Conservation (phyloP, 2,329 filamentous ascomycete species). For the Chrysoporthe deuterocubensis region DNA sequence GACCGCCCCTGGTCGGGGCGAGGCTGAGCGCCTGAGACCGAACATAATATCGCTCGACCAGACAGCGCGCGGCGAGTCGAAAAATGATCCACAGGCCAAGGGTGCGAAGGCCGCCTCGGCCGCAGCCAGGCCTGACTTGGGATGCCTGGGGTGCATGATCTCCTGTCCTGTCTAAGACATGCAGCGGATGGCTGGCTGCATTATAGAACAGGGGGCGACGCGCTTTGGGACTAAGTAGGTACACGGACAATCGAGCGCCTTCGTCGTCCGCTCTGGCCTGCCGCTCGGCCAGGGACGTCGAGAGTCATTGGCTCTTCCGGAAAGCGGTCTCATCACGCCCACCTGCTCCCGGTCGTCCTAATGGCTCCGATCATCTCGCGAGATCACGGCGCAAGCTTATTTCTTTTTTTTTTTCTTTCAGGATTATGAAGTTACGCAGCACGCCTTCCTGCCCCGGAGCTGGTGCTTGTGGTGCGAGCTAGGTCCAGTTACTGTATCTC, state of each 20-base stretch:
- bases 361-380: background rate
- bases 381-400: background rate
- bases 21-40: too few relatives aligned
- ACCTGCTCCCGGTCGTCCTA: background rate
- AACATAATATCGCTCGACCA: too few relatives aligned
- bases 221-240: background rate
- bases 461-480: background rate
- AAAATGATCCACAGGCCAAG: background rate
- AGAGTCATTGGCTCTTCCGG: background rate
- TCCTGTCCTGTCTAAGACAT: conserved; percentile 8
- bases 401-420: too few relatives aligned
- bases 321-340: background rate
- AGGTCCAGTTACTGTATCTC: background rate
- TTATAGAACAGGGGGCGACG: background rate
- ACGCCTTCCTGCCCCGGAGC: background rate
- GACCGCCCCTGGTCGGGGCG: too few relatives aligned
- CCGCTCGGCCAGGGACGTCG: too few relatives aligned
- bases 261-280: too few relatives aligned
- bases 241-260: background rate
- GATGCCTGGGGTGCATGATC: background rate
- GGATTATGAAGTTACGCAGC: background rate
- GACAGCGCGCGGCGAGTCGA: too few relatives aligned
- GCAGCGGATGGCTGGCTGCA: conserved; percentile 2
- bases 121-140: background rate
- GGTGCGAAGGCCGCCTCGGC: background rate